These are phyloP conservation scores for Miscanthus lutarioriparius DNA, from an alignment of 176 grass and related monocot species.

Conservation along the genomic window DNA sequence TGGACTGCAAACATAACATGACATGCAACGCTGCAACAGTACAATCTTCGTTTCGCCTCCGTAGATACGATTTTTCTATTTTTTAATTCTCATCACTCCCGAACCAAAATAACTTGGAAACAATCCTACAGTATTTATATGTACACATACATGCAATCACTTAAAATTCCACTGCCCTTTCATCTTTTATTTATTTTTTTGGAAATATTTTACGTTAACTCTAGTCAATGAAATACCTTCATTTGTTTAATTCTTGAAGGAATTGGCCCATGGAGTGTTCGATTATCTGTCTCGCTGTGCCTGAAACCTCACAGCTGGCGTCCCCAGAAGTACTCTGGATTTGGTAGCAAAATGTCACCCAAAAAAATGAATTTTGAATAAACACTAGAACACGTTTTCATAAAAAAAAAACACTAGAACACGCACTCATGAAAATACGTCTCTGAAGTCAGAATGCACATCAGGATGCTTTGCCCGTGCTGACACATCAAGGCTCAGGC, in stretches of 20 bases:
- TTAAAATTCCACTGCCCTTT: neutral
- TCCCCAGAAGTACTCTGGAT: no score
- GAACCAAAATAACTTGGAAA: neutral
- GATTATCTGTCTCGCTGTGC: neutral
- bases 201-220: no score
- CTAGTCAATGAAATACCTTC: no score
- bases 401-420: neutral
- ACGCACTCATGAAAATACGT: neutral
- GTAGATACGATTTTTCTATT: no score
- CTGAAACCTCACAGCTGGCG: neutral
- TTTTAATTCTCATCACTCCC: neutral
- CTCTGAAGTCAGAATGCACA: neutral
- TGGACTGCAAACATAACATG: neutral
- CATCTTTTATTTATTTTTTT: no score
- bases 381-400: neutral
- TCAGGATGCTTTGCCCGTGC: neutral
- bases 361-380: neutral
- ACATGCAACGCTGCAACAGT: neutral
- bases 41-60: neutral
- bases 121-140: neutral
- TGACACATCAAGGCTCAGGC: neutral
- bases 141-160: neutral
- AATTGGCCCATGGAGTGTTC: neutral
- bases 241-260: neutral
- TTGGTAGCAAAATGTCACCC: no score